phyloP scores from a whole-genome alignment of 495 filamentous ascomycete species.

The Neurospora africana region DNA sequence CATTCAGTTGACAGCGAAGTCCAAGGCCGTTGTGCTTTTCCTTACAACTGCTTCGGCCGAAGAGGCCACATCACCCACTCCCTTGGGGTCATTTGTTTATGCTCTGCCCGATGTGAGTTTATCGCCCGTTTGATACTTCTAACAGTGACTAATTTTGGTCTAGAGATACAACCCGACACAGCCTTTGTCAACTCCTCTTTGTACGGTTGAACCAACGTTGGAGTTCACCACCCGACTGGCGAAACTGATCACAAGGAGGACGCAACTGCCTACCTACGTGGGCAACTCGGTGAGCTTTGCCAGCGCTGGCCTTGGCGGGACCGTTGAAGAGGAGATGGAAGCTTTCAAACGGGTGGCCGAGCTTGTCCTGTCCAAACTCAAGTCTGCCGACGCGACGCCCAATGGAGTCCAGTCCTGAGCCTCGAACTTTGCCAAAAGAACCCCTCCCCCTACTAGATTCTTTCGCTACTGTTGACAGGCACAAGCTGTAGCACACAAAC shows the following conservation, averaged over 20 bases:
- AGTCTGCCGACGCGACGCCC: constrained; percentile 1
- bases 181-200: constrained; percentile 69
- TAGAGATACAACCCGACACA: constrained; percentile 47
- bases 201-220: constrained; percentile 58
- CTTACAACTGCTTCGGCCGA: constrained; percentile 61
- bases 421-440: not conserved
- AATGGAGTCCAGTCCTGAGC: constrained; percentile 5
- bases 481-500: not conserved
- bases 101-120: constrained; percentile 73
- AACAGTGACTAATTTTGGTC: constrained; percentile 1
- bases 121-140: not conserved
- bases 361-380: constrained; percentile 49
- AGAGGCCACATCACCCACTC: constrained; percentile 37
- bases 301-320: constrained; percentile 57
- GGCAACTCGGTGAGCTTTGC: constrained; percentile 63
- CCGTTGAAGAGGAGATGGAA: constrained; percentile 91
- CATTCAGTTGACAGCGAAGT: constrained; percentile 59
- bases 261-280: constrained; percentile 67
- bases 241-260: constrained; percentile 65
- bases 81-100: constrained; percentile 80
- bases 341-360: constrained; percentile 64
- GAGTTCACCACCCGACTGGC: constrained; percentile 82
- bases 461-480: not conserved
- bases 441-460: not conserved
- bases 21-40: constrained; percentile 60